Evolutionary conservation across 75 land plant species (phyloP).

Genomic region (Larix kaempferi): DNA sequence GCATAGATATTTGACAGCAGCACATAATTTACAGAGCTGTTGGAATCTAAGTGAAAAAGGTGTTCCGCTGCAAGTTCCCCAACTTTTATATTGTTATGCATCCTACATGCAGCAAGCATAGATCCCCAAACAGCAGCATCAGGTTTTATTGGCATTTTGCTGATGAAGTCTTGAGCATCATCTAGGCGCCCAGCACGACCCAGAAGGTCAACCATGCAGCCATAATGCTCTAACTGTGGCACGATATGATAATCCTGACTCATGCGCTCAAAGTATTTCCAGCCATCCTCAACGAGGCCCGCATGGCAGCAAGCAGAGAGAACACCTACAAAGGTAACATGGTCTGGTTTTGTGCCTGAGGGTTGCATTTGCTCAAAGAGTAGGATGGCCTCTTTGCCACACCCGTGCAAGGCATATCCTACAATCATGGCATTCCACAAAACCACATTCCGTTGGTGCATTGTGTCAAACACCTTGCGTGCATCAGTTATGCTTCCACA

Average conservation of each 20-base stretch:
- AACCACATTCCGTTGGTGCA: constrained; percentile 38
- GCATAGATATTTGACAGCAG: constrained; percentile 61
- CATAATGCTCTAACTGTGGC: constrained; percentile 64
- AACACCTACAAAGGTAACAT: constrained; percentile 68
- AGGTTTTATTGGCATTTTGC: constrained; percentile 55
- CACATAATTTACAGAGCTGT: constrained; percentile 54
- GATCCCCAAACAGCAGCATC: constrained; percentile 65
- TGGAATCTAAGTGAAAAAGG: constrained; percentile 55
- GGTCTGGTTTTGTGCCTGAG: constrained; percentile 32
- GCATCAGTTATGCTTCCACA: constrained; percentile 72
- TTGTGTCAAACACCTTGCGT: constrained; percentile 40
- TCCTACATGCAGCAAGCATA: constrained; percentile 59
- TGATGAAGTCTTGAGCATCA: constrained; percentile 57
- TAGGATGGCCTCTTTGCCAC: constrained; percentile 32
- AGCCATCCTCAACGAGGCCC: constrained; percentile 51
- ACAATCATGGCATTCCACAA: constrained; percentile 74
- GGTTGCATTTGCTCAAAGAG: constrained; percentile 47
- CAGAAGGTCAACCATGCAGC: constrained; percentile 66
- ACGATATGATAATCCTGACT: constrained; percentile 33
- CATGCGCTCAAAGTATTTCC: constrained; percentile 42
- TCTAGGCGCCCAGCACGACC: constrained; percentile 60
- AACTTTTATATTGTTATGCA: constrained; percentile 50
- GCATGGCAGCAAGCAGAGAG: constrained; percentile 63
- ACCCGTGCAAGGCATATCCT: constrained; percentile 69
- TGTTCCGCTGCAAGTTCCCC: constrained; percentile 49